Evolutionary conservation across 2,329 filamentous ascomycete genomes (phyloP).

Genomic region (Colletotrichum falcatum): DNA sequence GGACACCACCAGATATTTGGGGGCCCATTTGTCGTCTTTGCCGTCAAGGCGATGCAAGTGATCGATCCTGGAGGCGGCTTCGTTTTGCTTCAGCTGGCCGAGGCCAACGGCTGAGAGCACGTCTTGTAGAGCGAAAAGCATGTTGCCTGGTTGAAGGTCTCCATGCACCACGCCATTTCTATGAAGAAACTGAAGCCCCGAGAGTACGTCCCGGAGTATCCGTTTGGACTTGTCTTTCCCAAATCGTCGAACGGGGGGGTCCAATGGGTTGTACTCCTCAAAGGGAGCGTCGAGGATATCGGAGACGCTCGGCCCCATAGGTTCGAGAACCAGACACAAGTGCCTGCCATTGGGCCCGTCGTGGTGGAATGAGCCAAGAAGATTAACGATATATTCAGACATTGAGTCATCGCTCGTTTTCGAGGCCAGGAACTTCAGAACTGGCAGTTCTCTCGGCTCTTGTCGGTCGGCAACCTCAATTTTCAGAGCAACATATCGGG

Average conservation of each 20-base stretch:
- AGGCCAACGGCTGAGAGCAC: not conserved
- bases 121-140: constrained; percentile 23
- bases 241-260: constrained; percentile 10
- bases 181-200: constrained; percentile 24
- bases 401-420: constrained; percentile 6
- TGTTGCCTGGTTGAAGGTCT: constrained; percentile 30
- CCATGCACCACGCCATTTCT: constrained; percentile 31
- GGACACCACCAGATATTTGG: too few species aligned
- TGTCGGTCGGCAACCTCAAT: too few species aligned
- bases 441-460: too few species aligned
- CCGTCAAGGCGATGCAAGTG: too few species aligned
- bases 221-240: not conserved
- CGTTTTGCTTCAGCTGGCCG: constrained; percentile 2
- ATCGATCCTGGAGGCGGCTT: not conserved
- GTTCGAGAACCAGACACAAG: constrained; percentile 48
- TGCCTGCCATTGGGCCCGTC: constrained; percentile 50
- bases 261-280: constrained; percentile 21
- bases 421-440: too few species aligned
- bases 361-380: constrained; percentile 48
- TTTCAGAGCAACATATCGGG: too few species aligned
- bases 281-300: constrained; percentile 39
- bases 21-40: too few species aligned
- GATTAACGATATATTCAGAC: constrained; percentile 38
- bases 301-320: constrained; percentile 47
- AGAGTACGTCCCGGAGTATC: constrained; percentile 7